A percentile compares a stretch with the other conserved stretches of the same genome.
phyloP scores from a whole-genome alignment of 2,329 filamentous ascomycete species.

The Penicillium olsonii region DNA sequence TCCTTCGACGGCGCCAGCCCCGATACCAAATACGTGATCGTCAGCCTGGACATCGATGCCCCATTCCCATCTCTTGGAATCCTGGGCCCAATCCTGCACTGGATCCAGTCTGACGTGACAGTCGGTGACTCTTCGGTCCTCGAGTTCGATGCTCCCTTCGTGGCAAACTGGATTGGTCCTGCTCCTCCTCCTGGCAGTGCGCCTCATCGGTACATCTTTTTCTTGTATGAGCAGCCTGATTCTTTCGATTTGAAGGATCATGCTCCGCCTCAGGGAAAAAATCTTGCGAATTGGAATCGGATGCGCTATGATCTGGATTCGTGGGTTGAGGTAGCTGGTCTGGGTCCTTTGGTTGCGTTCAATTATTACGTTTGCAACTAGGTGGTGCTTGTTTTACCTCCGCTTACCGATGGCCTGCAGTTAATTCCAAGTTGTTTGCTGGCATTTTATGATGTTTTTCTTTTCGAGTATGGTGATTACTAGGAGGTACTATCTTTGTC shows the following conservation, averaged over 20 bases:
- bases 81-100: slow-evolving; percentile 35
- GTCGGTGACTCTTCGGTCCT: slow-evolving; percentile 12
- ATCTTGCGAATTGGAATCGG: slow-evolving; percentile 38
- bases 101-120: slow-evolving; percentile 32
- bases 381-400: no score
- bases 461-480: background rate
- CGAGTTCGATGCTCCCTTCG: slow-evolving; percentile 21
- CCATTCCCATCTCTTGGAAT: slow-evolving; percentile 31
- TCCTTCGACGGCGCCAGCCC: slow-evolving; percentile 17
- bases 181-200: slow-evolving; percentile 49
- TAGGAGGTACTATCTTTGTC: no score
- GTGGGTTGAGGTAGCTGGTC: slow-evolving; percentile 38
- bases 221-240: slow-evolving; percentile 52
- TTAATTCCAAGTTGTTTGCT: background rate
- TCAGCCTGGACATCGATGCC: slow-evolving; percentile 33
- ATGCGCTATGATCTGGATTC: slow-evolving; percentile 48
- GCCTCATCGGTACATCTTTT: slow-evolving; percentile 54
- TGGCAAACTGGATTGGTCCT: slow-evolving; percentile 47
- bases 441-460: background rate
- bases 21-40: slow-evolving; percentile 26
- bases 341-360: slow-evolving; percentile 37
- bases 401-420: background rate
- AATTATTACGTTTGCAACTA: slow-evolving; percentile 42
- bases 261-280: slow-evolving; percentile 37
- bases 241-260: slow-evolving; percentile 38